Percentiles rank a stretch among this genome's conserved stretches.
Conservation (phyloP, 1,284 basidiomycete species). For the Ganoderma meredithae region DNA sequence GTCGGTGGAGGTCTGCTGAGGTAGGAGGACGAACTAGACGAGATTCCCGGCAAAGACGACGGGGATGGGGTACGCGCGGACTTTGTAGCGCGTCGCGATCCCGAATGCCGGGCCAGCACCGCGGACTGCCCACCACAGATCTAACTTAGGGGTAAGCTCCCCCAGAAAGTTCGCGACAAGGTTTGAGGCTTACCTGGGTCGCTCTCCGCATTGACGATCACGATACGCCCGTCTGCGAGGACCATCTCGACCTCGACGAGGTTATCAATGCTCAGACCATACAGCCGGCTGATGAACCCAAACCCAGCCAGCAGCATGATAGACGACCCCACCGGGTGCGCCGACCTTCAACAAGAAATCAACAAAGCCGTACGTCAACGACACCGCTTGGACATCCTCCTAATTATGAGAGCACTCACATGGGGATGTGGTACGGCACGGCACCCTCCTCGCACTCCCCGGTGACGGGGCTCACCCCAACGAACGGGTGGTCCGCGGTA, state of each 20-base stretch:
- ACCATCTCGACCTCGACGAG: slow-evolving; percentile 89
- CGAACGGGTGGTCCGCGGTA: slow-evolving; percentile 74
- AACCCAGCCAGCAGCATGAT: slow-evolving; percentile 91
- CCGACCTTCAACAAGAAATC: slow-evolving; percentile 53
- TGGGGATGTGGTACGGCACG: slow-evolving; percentile 87
- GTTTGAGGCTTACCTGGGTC: slow-evolving; percentile 63
- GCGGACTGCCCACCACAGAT: slow-evolving; percentile 90
- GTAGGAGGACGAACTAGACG: slow-evolving; percentile 67
- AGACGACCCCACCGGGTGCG: slow-evolving; percentile 80
- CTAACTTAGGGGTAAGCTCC: slow-evolving; percentile 45
- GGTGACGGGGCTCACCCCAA: slow-evolving; percentile 50
- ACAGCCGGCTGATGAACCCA: slow-evolving; percentile 85
- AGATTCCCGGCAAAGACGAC: slow-evolving; percentile 91
- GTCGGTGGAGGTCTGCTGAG: neutral
- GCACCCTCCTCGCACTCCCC: slow-evolving; percentile 53
- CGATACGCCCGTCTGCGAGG: slow-evolving; percentile 78
- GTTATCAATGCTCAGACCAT: slow-evolving; percentile 87
- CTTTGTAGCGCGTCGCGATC: slow-evolving; percentile 88
- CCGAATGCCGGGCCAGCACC: slow-evolving; percentile 88
- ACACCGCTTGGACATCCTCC: neutral
- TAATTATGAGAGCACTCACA: slow-evolving; percentile 55
- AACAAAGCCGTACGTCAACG: slow-evolving; percentile 10
- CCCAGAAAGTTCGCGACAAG: neutral
- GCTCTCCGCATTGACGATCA: slow-evolving; percentile 72
- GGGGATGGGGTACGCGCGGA: slow-evolving; percentile 85